Conservation (phyloP, 805 yeast genomes). For the Monosporozyma yasuniensis region DNA sequence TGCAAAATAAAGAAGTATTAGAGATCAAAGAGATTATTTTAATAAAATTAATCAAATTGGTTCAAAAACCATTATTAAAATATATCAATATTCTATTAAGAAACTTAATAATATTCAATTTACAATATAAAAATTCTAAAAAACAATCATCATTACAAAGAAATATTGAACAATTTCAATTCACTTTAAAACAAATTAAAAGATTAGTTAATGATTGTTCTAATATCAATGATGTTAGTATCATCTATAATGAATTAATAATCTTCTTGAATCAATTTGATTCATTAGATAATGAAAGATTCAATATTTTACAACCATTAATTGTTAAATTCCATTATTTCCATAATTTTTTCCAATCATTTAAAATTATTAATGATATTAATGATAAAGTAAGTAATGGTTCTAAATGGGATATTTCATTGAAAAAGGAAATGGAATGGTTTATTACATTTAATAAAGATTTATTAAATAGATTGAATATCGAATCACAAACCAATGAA, state of each 20-base stretch:
- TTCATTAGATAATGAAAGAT: neutral
- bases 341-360: constrained; percentile 1
- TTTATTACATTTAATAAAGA: neutral
- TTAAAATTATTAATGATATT: constrained; percentile 1
- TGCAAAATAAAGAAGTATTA: neutral
- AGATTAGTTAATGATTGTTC: neutral
- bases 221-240: neutral
- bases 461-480: neutral
- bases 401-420: neutral
- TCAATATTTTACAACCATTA: neutral
- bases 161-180: neutral
- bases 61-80: constrained; percentile 16
- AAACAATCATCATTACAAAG: neutral
- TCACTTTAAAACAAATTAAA: neutral
- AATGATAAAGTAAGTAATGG: neutral
- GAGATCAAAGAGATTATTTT: neutral
- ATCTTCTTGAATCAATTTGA: constrained; percentile 1
- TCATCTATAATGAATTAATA: neutral
- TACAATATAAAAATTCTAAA: neutral
- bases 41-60: neutral
- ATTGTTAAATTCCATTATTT: constrained; percentile 1
- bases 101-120: constrained; percentile 1
- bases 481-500: neutral
- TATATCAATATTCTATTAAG: constrained; percentile 17
- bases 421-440: neutral